A percentile compares a stretch with the other conserved stretches of the same genome.
These are phyloP conservation scores for Thalia dealbata DNA, from an alignment of 176 grass and related monocot genomes.

Conservation along the genomic window DNA sequence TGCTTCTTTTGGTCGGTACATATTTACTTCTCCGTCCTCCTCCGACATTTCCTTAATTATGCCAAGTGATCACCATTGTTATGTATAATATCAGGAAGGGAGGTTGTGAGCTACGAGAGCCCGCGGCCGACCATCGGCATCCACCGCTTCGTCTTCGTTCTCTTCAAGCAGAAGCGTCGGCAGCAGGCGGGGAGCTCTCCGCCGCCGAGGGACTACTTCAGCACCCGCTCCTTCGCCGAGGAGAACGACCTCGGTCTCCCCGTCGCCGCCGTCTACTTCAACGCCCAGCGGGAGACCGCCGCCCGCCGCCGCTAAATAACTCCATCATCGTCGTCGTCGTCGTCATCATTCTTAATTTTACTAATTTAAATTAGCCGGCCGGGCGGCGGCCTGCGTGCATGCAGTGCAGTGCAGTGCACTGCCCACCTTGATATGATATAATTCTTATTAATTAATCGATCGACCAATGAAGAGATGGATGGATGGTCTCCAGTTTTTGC, in stretches of 20 bases:
- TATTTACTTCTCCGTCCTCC: neutral
- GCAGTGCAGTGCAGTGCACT: too few species aligned
- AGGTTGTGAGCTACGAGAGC: constrained; percentile 20
- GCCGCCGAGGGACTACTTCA: constrained; percentile 33
- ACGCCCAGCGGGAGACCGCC: neutral
- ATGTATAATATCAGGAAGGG: constrained; percentile 9
- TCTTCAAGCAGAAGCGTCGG: constrained; percentile 32
- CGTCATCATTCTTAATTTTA: too few species aligned
- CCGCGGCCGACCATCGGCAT: constrained; percentile 27
- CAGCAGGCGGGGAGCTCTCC: neutral
- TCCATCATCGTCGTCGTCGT: too few species aligned
- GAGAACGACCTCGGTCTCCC: constrained; percentile 37
- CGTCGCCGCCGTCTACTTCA: neutral
- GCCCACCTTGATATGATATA: too few species aligned
- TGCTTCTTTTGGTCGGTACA: constrained; percentile 5
- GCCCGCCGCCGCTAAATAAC: constrained; percentile 3
- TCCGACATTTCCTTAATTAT: too few species aligned
- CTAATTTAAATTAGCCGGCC: too few species aligned
- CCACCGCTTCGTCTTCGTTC: constrained; percentile 41
- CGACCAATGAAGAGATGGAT: too few species aligned
- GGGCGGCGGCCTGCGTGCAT: too few species aligned
- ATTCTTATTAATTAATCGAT: too few species aligned
- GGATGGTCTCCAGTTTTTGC: too few species aligned
- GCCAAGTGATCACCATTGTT: too few species aligned
- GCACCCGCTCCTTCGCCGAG: constrained; percentile 48